phyloP scores from a whole-genome alignment of 116 monocot genomes.

The Posidonia oceanica region DNA sequence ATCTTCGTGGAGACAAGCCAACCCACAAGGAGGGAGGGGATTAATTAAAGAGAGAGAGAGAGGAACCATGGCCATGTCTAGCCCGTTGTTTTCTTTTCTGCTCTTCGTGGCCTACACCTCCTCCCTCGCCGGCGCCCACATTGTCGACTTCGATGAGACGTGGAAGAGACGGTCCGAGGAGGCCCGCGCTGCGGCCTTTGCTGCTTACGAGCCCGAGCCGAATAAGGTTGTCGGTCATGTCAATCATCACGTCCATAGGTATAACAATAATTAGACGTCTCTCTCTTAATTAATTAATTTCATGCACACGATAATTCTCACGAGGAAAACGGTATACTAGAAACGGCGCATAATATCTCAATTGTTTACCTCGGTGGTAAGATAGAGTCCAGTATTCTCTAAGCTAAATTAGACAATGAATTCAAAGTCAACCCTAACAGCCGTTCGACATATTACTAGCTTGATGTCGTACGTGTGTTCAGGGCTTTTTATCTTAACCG shows the following conservation, averaged over 20 bases:
- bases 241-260: constrained; percentile 36
- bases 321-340: too few relatives aligned
- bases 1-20: background rate
- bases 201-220: constrained; percentile 35
- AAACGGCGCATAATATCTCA: too few relatives aligned
- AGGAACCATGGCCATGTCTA: background rate
- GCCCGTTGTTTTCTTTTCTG: background rate
- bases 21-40: background rate
- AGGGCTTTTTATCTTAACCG: too few relatives aligned
- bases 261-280: background rate
- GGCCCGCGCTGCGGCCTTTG: constrained; percentile 21
- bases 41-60: background rate
- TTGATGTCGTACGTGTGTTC: too few relatives aligned
- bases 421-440: too few relatives aligned
- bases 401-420: too few relatives aligned
- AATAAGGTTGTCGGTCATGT: constrained; percentile 20
- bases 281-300: background rate
- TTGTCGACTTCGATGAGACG: constrained; percentile 38
- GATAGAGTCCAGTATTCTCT: too few relatives aligned
- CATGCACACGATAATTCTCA: too few relatives aligned
- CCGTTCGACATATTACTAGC: too few relatives aligned
- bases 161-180: constrained; percentile 35
- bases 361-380: too few relatives aligned
- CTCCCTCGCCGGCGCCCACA: constrained; percentile 16
- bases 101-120: background rate